Conservation (phyloP, 176 grass and related monocot species). For the Musa schizocarpa region DNA sequence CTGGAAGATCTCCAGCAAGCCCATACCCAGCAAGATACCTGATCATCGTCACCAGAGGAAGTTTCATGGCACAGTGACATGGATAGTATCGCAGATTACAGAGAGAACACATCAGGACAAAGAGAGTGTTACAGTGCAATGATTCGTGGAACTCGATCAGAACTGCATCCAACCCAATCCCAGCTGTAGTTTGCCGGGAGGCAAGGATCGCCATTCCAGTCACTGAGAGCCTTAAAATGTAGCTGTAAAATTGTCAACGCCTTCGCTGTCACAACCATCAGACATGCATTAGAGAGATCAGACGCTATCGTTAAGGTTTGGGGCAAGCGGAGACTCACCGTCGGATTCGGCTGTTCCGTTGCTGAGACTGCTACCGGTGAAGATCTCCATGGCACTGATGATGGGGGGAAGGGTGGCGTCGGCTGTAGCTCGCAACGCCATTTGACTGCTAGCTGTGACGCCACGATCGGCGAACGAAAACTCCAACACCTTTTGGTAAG, state of each 20-base stretch:
- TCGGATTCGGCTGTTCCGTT: neutral
- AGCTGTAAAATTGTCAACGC: neutral
- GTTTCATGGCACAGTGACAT: neutral
- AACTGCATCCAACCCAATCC: conserved; percentile 3
- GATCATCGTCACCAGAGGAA: too few species aligned
- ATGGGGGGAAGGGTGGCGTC: neutral
- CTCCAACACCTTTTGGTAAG: neutral
- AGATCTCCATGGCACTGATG: conserved; percentile 10
- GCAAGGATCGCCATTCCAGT: conserved; percentile 1
- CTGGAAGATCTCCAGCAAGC: neutral
- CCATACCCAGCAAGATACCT: conserved; percentile 8
- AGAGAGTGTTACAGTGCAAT: neutral
- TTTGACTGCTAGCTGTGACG: neutral
- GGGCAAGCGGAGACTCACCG: neutral
- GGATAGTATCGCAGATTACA: too few species aligned
- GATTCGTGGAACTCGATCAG: neutral
- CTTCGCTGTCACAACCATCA: neutral
- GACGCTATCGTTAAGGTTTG: neutral
- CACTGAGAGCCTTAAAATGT: neutral
- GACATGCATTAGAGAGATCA: neutral
- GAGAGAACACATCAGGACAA: too few species aligned
- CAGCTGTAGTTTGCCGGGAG: neutral
- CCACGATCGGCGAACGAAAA: neutral
- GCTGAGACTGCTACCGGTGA: neutral
- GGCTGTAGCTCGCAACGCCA: neutral